Percentiles rank a stretch among this genome's conserved stretches.
phyloP scores from a whole-genome alignment of 257 asterid genomes.

The Nicotiana tabacum region DNA sequence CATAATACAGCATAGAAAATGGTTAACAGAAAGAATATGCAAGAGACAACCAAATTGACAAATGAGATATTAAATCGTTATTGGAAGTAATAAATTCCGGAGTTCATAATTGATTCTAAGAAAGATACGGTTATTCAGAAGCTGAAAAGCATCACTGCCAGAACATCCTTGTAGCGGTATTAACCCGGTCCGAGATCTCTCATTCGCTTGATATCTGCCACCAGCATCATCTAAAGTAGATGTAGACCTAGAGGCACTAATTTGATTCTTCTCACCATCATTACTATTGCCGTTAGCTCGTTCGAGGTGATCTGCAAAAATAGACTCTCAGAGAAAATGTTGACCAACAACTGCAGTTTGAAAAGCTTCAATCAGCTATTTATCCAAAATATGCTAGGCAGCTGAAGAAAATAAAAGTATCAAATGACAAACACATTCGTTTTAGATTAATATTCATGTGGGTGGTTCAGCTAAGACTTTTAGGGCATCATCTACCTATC shows the following conservation, averaged over 20 bases:
- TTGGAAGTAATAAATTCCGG: neutral
- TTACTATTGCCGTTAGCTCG: conserved; percentile 42
- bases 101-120: conserved; percentile 10
- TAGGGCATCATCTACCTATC: neutral
- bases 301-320: conserved; percentile 57
- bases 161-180: conserved; percentile 65
- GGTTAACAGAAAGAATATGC: neutral
- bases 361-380: neutral
- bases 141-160: conserved; percentile 67
- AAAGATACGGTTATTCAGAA: conserved; percentile 57
- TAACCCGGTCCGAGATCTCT: conserved; percentile 34
- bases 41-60: neutral
- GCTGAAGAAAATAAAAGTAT: neutral
- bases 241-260: conserved; percentile 37
- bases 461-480: neutral
- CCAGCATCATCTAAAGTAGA: conserved; percentile 48
- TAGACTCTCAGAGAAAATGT: conserved; percentile 6
- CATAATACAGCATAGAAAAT: neutral
- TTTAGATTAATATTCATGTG: neutral
- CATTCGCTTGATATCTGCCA: conserved; percentile 36
- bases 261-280: conserved; percentile 60
- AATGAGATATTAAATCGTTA: neutral
- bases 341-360: neutral
- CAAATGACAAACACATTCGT: neutral
- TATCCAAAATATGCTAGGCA: neutral